Percentiles rank a stretch among this genome's conserved stretches.
These are phyloP conservation scores for Senna tora DNA, from an alignment of 306 rosid species.

Conservation along the genomic window DNA sequence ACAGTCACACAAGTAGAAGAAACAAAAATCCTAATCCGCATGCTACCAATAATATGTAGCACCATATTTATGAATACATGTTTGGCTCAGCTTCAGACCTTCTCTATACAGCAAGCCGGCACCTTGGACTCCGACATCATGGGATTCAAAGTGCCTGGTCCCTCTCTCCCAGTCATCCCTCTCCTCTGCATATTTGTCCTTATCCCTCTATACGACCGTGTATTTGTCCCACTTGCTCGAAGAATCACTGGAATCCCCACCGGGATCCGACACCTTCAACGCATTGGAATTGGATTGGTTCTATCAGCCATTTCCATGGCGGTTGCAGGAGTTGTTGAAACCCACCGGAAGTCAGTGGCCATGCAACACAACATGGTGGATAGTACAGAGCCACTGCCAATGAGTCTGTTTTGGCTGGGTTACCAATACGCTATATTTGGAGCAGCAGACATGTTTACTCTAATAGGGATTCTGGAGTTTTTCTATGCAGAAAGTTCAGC, in stretches of 20 bases:
- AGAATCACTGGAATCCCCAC: constrained; percentile 80
- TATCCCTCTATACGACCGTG: constrained; percentile 67
- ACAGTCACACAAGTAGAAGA: constrained; percentile 89
- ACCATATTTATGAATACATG: constrained; percentile 87
- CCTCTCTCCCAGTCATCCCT: constrained; percentile 79
- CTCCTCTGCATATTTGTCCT: constrained; percentile 57
- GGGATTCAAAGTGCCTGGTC: constrained; percentile 68
- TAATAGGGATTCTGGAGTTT: constrained; percentile 72
- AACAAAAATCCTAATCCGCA: constrained; percentile 77
- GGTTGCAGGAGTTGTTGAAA: constrained; percentile 2
- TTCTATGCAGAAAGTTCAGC: constrained; percentile 85
- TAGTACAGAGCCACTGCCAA: constrained; percentile 58
- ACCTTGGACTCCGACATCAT: constrained; percentile 60
- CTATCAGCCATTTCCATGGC: constrained; percentile 52
- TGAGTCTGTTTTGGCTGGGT: constrained; percentile 76
- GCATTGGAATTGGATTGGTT: constrained; percentile 72
- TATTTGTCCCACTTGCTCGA: constrained; percentile 72
- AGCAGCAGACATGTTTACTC: constrained; percentile 18
- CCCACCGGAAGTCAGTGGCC: constrained; percentile 5
- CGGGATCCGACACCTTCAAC: constrained; percentile 78
- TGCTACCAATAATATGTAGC: constrained; percentile 82
- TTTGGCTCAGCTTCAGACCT: constrained; percentile 87
- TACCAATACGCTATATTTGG: constrained; percentile 73
- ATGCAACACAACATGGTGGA: constrained; percentile 17
- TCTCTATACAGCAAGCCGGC: constrained; percentile 71